Base-by-base conservation (phyloP, 768 basidiomycete species). In the Pulveroboletus ravenelii region DNA sequence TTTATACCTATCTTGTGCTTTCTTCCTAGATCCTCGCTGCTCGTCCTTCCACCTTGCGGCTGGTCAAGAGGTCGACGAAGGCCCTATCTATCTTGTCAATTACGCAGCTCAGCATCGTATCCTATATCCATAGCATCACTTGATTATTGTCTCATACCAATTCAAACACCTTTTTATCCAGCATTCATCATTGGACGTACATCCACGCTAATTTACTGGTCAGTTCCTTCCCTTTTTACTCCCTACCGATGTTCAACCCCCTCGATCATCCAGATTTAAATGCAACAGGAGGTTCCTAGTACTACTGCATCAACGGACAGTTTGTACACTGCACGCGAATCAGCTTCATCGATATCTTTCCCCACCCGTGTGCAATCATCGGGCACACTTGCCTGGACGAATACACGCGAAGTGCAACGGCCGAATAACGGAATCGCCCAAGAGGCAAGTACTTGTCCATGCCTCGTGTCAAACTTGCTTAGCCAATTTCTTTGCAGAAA, bases 261-360 rank as follows among this genome's bases (percentile, higher is more conserved):
- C 31, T 36, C 41, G 56, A 62, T 61, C 57, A 56, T 27, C 60
- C 62, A 72, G 67, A 71, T 78, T 80, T 79, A 78, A 78, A 86
- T 86, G 83, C 80, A 79, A 78, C 77, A 79, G 72, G 76, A 78
- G 76, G 80, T 83, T 71, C 77, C 80, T 76, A 70, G 78, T 62
- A 64, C 74, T 72, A 73, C 78, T 56, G 73, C 72, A 64, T 48
- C 68, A 52, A 57, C 53, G 51, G 56, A 67, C 66, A 67, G 54
- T 64, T 41, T 63, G 64, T 68, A 68, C 58, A 45, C 53, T 66
- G 66, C 66, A 70, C 62, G 62, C 62, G 66, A 68, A 70, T 68
- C 68, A 61, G 66, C 58, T 35, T 54, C 64, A 60, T 59, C 64
- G 52, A 63, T 61, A 66, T 59, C 63, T 38, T 59, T 61, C 25